These are phyloP conservation scores for Colletotrichum brevisporum DNA, from an alignment of 2,329 filamentous ascomycete genomes.

Conservation along the genomic window DNA sequence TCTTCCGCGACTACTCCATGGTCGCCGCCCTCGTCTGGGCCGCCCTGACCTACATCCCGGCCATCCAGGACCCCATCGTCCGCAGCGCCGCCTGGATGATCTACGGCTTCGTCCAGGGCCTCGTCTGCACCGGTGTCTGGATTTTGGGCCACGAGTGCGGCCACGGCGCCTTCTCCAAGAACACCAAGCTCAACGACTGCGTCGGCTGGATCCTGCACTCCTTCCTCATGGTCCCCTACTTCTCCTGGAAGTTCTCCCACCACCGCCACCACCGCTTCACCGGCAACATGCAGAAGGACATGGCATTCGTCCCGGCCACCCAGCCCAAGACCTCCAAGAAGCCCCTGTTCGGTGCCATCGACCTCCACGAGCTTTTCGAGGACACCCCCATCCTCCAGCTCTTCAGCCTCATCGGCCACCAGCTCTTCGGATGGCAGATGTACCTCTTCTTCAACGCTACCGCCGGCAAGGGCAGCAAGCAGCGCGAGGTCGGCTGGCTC, in stretches of 20 bases:
- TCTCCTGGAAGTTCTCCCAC: constrained; percentile 81
- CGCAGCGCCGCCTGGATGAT: constrained; percentile 66
- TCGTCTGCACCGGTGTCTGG: constrained; percentile 78
- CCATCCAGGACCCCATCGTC: constrained; percentile 58
- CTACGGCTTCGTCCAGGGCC: constrained; percentile 76
- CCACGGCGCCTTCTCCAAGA: constrained; percentile 76
- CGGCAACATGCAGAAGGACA: constrained; percentile 77
- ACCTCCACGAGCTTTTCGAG: constrained; percentile 70
- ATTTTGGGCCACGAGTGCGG: constrained; percentile 80
- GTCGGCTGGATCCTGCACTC: constrained; percentile 78
- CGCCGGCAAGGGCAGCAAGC: constrained; percentile 62
- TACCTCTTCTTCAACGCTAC: constrained; percentile 74
- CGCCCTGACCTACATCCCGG: constrained; percentile 68
- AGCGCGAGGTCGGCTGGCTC: constrained; percentile 53
- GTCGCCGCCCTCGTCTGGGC: constrained; percentile 63
- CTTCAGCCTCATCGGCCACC: constrained; percentile 70
- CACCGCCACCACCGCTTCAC: constrained; percentile 78
- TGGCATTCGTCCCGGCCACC: constrained; percentile 72
- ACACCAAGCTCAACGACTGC: constrained; percentile 69
- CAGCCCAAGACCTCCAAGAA: constrained; percentile 52
- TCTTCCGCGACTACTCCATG: constrained; percentile 69
- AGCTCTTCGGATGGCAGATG: constrained; percentile 74
- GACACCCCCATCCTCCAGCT: constrained; percentile 73
- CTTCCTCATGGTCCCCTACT: constrained; percentile 77
- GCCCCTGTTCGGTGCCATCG: constrained; percentile 54